Evolutionary conservation across 139 green algal genomes (phyloP).

Genomic region (Volvox reticuliferus): DNA sequence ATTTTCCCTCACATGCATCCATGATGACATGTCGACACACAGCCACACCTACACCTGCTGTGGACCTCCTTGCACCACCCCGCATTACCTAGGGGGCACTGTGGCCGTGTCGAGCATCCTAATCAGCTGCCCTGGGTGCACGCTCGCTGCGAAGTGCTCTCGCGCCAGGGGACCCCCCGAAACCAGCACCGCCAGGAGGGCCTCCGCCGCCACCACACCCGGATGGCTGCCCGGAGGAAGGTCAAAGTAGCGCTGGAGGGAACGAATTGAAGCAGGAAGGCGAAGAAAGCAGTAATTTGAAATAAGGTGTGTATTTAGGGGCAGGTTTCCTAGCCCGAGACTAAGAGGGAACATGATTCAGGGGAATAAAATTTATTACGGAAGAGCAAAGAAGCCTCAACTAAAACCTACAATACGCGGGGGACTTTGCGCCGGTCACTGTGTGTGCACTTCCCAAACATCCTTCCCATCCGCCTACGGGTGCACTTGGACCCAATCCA

Average conservation of each 20-base stretch:
- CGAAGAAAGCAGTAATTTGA: not conserved
- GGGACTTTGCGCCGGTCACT: too few relatives aligned
- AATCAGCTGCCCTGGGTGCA: not conserved
- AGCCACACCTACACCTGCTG: not conserved
- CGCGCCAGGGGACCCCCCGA: not conserved
- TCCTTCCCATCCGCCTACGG: too few relatives aligned
- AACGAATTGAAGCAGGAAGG: not conserved
- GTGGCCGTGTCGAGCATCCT: constrained; percentile 1
- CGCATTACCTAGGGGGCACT: constrained; percentile 6
- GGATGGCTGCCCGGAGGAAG: not conserved
- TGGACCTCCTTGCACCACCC: too few relatives aligned
- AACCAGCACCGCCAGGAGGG: not conserved
- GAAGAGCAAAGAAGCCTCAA: too few relatives aligned
- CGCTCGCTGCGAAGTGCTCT: constrained; percentile 22
- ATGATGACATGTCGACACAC: not conserved
- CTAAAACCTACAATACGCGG: too few relatives aligned
- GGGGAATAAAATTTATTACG: too few relatives aligned
- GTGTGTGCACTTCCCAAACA: too few relatives aligned
- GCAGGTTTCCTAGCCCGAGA: not conserved
- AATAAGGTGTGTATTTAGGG: not conserved
- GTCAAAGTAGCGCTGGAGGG: constrained; percentile 38
- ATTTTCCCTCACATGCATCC: not conserved
- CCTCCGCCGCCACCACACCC: constrained; percentile 26
- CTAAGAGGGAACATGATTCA: not conserved
- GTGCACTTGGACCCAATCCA: too few relatives aligned